phyloP scores from a whole-genome alignment of 805 yeast genomes.

The Hanseniaspora opuntiae region DNA sequence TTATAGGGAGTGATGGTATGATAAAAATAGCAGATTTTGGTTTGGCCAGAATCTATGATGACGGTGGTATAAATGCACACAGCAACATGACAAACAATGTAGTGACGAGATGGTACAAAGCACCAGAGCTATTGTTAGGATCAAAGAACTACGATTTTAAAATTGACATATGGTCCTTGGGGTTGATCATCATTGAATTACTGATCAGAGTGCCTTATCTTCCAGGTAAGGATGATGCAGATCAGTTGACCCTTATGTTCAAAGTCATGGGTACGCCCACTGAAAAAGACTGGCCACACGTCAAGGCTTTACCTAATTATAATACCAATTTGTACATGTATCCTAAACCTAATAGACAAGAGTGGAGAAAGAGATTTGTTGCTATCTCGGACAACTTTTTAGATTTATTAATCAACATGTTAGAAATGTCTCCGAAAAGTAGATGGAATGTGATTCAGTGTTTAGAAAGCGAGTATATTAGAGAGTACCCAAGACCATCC shows the following conservation, averaged over 20 bases:
- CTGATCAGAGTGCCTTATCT: conserved; percentile 90
- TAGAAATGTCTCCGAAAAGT: conserved; percentile 63
- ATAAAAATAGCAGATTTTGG: conserved; percentile 96
- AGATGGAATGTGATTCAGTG: conserved; percentile 56
- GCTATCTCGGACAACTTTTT: conserved; percentile 84
- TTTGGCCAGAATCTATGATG: conserved; percentile 67
- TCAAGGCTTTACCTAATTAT: conserved; percentile 63
- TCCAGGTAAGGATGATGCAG: conserved; percentile 82
- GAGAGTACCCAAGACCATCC: conserved; percentile 63
- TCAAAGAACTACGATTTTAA: conserved; percentile 80
- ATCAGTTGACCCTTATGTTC: conserved; percentile 86
- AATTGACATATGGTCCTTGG: conserved; percentile 92
- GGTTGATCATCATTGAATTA: conserved; percentile 87
- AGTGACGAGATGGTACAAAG: conserved; percentile 95
- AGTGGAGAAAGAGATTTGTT: conserved; percentile 66
- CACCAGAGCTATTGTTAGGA: conserved; percentile 85
- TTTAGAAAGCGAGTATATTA: conserved; percentile 51
- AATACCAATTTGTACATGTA: conserved; percentile 51
- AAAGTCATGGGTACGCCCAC: conserved; percentile 94
- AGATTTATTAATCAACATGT: conserved; percentile 58
- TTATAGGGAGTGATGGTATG: conserved; percentile 75
- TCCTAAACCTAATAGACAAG: conserved; percentile 72
- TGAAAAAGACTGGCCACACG: conserved; percentile 82
- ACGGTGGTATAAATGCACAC: conserved; percentile 11
- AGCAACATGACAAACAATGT: conserved; percentile 71